Conservation (phyloP, 2,329 filamentous ascomycete species). For the Exophiala mesophila region DNA sequence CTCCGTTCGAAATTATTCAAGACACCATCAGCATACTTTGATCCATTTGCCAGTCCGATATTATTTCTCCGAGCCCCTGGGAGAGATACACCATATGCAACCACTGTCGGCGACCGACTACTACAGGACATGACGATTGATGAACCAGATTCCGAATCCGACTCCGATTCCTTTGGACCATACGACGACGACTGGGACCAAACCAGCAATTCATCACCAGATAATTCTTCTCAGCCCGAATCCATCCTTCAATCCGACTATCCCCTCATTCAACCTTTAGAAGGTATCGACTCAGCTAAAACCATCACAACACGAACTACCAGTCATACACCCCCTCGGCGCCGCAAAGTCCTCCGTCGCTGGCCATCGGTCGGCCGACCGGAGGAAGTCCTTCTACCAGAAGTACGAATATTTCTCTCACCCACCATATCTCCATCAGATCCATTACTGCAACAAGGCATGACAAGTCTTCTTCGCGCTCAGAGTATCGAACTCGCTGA, state of each 20-base stretch:
- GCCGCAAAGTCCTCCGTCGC: slow-evolving; percentile 23
- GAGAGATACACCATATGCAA: slow-evolving; percentile 31
- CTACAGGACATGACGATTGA: slow-evolving; percentile 14
- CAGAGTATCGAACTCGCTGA: slow-evolving; percentile 40
- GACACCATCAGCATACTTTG: slow-evolving; percentile 37
- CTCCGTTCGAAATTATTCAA: slow-evolving; percentile 34
- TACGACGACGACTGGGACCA: slow-evolving; percentile 12
- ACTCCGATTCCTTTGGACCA: slow-evolving; percentile 2
- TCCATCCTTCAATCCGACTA: not conserved
- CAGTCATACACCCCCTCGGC: slow-evolving; percentile 6
- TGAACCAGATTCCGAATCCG: slow-evolving; percentile 6
- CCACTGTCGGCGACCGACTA: slow-evolving; percentile 9
- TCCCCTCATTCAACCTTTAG: too few relatives aligned
- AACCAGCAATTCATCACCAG: not conserved
- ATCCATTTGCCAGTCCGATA: slow-evolving; percentile 40
- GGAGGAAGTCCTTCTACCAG: slow-evolving; percentile 21
- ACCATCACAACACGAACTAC: not conserved
- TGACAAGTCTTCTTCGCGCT: slow-evolving; percentile 30
- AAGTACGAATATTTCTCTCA: slow-evolving; percentile 18
- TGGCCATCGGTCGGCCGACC: slow-evolving; percentile 22
- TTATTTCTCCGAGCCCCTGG: slow-evolving; percentile 40
- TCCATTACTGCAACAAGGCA: not conserved
- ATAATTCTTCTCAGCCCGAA: not conserved
- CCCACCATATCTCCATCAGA: not conserved
- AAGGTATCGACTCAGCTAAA: not conserved